Base-by-base conservation (phyloP, 768 basidiomycete genomes). In the Xerocomellus intermedius region DNA sequence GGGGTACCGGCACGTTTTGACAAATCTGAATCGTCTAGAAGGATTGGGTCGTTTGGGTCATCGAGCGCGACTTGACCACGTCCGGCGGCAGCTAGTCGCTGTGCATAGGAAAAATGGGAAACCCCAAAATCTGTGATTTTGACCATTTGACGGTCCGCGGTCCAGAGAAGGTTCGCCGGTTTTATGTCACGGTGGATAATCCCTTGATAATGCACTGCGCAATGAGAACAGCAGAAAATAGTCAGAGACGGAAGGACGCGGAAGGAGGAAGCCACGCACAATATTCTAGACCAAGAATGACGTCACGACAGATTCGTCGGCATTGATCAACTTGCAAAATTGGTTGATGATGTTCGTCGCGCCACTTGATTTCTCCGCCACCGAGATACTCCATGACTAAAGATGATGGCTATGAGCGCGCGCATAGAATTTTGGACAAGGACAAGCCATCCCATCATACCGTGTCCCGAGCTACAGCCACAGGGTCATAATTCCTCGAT, bases 111-210 rank as follows among this genome's bases (percentile, higher is more conserved):
- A 73, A 96, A 94, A 69, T 96, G 93, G 16, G 96, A 95, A 49
- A 97, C 94, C 49, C 97, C 97, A 72, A 99, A 98, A 74, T 99
- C 97, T 26, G 89, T 93, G 57, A 99, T 98, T 74, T 99, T 99
- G 74, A 98, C 95, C 54, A 82, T 83, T 55, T 83, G 82, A 50
- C 91, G 86, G 74, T 96, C 90, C 26, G 81, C 79, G 3, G 89
- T 89, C 86, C 91, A 94, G 28, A 99, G 81, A 22, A 99, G 84
- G 72, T 99, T 99, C 43, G 94, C 92, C 26, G 97, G 97, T 69
- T 99, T 99, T 77, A 99, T 98, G 74, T 99, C 97, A 54, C 97
- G 91, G 74, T 99, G 97, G 47, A 99, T 98, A 71, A 99, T 98
- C 22, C 96, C 97, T 67, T 98, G 94, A 65, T 89, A 84, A 69